Base-by-base conservation (phyloP, 2,329 filamentous ascomycete genomes). In the Cladosporium sphaerospermum region DNA sequence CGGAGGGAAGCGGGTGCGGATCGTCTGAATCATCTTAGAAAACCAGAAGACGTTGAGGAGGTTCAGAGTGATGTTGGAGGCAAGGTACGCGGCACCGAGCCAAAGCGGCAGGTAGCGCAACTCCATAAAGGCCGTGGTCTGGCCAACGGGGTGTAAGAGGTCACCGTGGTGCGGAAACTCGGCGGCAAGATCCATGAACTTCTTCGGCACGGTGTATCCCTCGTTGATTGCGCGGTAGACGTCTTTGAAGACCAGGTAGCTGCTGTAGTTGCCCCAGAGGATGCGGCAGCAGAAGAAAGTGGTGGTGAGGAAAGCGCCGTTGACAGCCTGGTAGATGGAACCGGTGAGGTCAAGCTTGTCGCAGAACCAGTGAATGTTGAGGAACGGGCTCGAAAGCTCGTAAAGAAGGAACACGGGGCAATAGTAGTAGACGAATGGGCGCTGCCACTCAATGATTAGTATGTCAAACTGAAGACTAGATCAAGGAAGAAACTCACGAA, bases 301-400 rank as follows among this genome's bases (percentile, higher is more conserved):
- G 59, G 75, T 69, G 49, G 92, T 80, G 3, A 93, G 80, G 53
- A 81, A 64, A 56, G 90, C 76, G 61, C 88, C 88, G 64, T 93
- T 93, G 70, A 88, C 83, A 28, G 91, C 78, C 72, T 93, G 89
- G 19, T 82, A 70, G 50, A 75, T 77, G 16, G 84, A 83, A 34
- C 89, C 89, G 0, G 89, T 93, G 77, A 89, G 83, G 63, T 82
- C 79, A 55, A 92, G 75, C 74, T 95, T 95, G 72, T 95, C 89
- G 71, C 87, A 88, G 75, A 93, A 93, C 89, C 89, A 95, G 75
- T 95, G 89, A 66, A 92, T 80, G 67, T 95, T 95, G 54, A 93
- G 78, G 70, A 93, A 91, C 7, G 88, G 88, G 4, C 85, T 87
- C 23, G 87, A 91, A 37, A 95, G 80, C 70, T 95, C 89, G 80